These are phyloP conservation scores for Lachnellula hyalina DNA, from an alignment of 2,329 filamentous ascomycete genomes.

Conservation along the genomic window DNA sequence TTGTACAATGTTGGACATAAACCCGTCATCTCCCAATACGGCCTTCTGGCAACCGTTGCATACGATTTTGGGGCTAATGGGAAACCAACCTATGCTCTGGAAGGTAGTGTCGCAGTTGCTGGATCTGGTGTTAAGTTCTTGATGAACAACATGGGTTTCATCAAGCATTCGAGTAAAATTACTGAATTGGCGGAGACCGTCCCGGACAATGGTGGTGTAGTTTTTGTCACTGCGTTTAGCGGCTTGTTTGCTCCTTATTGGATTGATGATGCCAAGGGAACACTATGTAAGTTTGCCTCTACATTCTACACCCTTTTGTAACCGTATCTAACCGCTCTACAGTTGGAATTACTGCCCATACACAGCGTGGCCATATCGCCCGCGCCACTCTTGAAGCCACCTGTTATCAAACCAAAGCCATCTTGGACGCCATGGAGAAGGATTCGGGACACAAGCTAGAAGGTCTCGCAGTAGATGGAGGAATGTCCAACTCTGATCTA, in stretches of 20 bases:
- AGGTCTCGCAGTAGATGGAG: conserved; percentile 64
- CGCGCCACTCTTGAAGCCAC: conserved; percentile 67
- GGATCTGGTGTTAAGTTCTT: conserved; percentile 71
- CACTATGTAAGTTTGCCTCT: conserved; percentile 47
- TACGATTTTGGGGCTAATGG: conserved; percentile 64
- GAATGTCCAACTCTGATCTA: conserved; percentile 66
- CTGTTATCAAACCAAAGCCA: conserved; percentile 70
- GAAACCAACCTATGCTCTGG: conserved; percentile 68
- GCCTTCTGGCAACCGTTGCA: conserved; percentile 70
- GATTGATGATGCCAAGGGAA: conserved; percentile 70
- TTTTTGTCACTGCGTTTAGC: conserved; percentile 68
- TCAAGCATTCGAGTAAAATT: conserved; percentile 56
- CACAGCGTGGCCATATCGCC: conserved; percentile 64
- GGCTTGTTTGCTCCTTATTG: conserved; percentile 71
- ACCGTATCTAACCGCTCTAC: conserved; percentile 8
- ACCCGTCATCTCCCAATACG: conserved; percentile 73
- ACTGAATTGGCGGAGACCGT: conserved; percentile 59
- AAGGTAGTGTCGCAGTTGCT: conserved; percentile 72
- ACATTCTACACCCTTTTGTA: background rate
- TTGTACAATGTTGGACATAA: conserved; percentile 77
- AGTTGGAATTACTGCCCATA: conserved; percentile 65
- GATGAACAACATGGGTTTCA: conserved; percentile 60
- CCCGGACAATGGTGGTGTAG: conserved; percentile 61
- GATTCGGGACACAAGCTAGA: conserved; percentile 61
- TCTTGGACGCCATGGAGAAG: conserved; percentile 66